Evolutionary conservation across 2,329 filamentous ascomycete genomes (phyloP), one percentile per base, ranked within the genome.

Genomic region (Colletotrichum limetticola): DNA sequence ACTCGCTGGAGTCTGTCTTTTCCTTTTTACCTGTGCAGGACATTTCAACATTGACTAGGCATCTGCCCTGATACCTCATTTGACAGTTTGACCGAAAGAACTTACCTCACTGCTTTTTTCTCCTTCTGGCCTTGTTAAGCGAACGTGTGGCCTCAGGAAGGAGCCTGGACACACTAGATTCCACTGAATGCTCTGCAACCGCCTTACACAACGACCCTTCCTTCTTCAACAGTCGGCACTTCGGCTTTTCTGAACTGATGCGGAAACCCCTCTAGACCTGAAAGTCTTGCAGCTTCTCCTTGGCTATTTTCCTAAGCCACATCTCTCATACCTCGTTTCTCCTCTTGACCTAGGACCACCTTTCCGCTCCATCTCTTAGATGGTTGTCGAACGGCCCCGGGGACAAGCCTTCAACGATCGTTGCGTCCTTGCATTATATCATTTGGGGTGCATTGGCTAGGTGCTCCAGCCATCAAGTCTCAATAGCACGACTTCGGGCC

Each of bases 291-390:
- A 37, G 35, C 6, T 11, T 53, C 28, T 67, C 53, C 7, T 22
- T 16, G 24, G 19, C 30, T 28, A 32, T 9, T 11, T 24, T 8
- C 30, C 11, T 22, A 9, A 37, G 37, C 28, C 12, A 42, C 35
- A 16, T 6, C 22, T 30, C 52, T 22, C 22, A 53, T 19, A 32
- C 35, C 28, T 19, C 5, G 7, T 46, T 65, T 30, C 35, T 60
- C 22, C 35, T 56, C 26, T 56, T 61, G 22, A 57, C 42, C 53
- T 56, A 19, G 30, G 11, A 56, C 35, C 24, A 37, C 35, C 37
- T 22, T 30, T 28, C 55, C 46, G 53, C 58, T 62, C 57, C 30
- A 22, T 58, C 64, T 68, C 19, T 53, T 55, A 49, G 64, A 53
- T 56, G 68, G 46, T 52, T 32, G 12, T 53, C 55, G 49, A 37